Conservation (phyloP, 331 rosid species). For the Saraca asoca region DNA sequence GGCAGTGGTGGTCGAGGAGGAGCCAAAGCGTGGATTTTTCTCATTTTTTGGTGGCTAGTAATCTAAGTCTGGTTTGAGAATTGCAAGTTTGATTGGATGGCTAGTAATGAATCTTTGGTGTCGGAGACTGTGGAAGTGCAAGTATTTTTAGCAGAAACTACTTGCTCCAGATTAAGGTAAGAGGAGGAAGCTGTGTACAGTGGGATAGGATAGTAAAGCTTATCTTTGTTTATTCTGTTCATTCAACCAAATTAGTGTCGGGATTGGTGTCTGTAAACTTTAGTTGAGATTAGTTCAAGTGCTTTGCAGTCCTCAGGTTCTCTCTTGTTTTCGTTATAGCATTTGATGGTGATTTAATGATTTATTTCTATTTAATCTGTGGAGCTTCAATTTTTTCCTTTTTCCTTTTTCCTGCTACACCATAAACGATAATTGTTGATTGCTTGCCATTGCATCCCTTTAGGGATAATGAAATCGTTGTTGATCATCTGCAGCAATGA, state of each 20-base stretch:
- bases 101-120: neutral
- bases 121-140: constrained; percentile 12
- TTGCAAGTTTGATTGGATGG: constrained; percentile 15
- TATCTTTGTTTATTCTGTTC: constrained; percentile 18
- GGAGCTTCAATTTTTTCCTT: neutral
- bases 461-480: neutral
- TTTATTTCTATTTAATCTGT: neutral
- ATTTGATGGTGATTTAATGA: constrained; percentile 16
- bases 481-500: neutral
- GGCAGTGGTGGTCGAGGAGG: constrained; percentile 90
- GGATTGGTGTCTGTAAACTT: neutral
- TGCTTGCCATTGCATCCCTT: no score
- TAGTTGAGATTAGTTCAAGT: neutral
- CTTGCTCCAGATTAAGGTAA: neutral
- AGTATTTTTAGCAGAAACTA: constrained; percentile 10
- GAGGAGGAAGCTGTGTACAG: constrained; percentile 36
- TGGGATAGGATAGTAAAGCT: constrained; percentile 32
- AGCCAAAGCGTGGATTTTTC: constrained; percentile 89
- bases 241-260: constrained; percentile 8
- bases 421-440: no score
- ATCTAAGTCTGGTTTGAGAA: neutral
- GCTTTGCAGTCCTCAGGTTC: constrained; percentile 1
- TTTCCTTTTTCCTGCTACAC: neutral
- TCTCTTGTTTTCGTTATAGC: neutral
- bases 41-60: constrained; percentile 83